phyloP scores from a whole-genome alignment of 768 basidiomycete genomes.

The Pholiota conissans region DNA sequence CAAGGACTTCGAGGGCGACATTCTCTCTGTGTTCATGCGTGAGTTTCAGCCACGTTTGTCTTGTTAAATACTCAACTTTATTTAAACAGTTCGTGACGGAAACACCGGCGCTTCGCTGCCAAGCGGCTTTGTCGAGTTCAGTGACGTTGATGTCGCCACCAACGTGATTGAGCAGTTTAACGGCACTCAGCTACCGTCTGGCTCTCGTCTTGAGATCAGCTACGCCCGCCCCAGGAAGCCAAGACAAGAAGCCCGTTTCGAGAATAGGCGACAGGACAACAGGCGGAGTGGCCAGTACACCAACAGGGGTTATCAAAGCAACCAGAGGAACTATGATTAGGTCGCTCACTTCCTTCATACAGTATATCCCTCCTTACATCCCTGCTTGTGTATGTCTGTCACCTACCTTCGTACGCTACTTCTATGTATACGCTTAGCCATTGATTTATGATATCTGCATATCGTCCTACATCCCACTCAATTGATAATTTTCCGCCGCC shows the following conservation, averaged over 20 bases:
- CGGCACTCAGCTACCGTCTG: constrained; percentile 33
- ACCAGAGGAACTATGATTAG: neutral
- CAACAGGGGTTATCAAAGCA: constrained; percentile 2
- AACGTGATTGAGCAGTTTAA: constrained; percentile 46
- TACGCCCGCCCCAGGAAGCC: constrained; percentile 33
- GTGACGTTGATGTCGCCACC: constrained; percentile 40
- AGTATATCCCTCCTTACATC: neutral
- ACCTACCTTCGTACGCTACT: neutral
- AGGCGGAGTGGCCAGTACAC: constrained; percentile 1
- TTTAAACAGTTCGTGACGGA: constrained; percentile 35
- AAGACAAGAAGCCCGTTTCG: neutral
- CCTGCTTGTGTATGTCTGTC: too few species aligned
- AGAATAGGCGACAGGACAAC: neutral
- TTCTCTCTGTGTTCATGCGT: constrained; percentile 31
- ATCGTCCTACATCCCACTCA: neutral
- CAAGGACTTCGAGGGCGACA: constrained; percentile 27
- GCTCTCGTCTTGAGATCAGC: constrained; percentile 36
- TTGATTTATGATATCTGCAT: neutral
- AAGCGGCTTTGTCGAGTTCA: constrained; percentile 57
- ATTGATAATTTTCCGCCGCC: neutral
- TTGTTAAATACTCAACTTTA: too few species aligned
- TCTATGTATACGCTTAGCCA: neutral
- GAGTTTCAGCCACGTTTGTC: constrained; percentile 15
- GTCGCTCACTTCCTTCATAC: neutral
- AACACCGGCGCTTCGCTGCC: constrained; percentile 28